Conservation (phyloP, 306 rosid genomes). For the Pyrus betulifolia region DNA sequence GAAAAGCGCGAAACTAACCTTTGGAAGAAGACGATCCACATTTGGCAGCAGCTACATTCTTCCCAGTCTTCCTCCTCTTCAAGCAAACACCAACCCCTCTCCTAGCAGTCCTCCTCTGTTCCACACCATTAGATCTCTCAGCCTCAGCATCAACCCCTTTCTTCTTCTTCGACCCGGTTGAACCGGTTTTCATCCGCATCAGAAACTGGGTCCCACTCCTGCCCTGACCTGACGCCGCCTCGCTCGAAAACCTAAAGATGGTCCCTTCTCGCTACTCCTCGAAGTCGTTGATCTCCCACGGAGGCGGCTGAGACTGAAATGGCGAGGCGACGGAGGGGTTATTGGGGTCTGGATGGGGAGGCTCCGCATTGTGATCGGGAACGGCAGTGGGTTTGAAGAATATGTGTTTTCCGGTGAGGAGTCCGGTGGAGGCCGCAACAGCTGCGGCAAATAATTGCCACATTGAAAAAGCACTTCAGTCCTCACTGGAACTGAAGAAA, state of each 20-base stretch:
- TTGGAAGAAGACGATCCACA: conserved; percentile 27
- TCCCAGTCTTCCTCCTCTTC: conserved; percentile 46
- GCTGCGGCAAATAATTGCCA: conserved; percentile 59
- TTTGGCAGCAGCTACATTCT: conserved; percentile 20
- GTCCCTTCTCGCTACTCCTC: conserved; percentile 16
- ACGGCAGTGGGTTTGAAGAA: conserved; percentile 8
- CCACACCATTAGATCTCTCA: conserved; percentile 9
- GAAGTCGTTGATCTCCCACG: conserved; percentile 4
- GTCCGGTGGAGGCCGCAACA: conserved; percentile 65
- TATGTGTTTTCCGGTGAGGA: conserved; percentile 47
- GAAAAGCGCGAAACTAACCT: conserved; percentile 25
- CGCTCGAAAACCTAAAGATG: conserved; percentile 46
- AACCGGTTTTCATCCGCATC: conserved; percentile 13
- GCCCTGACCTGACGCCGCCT: conserved; percentile 6
- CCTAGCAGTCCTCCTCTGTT: conserved; percentile 27
- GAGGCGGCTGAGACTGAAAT: conserved; percentile 12
- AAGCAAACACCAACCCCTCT: conserved; percentile 32
- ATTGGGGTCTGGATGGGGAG: not conserved
- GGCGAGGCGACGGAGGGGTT: not conserved
- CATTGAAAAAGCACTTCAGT: conserved; percentile 22
- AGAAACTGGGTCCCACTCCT: conserved; percentile 12
- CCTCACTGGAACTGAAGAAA: not conserved
- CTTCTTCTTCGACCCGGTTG: conserved; percentile 12
- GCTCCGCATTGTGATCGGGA: not conserved
- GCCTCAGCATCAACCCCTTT: conserved; percentile 11